Evolutionary conservation across 352 stramenopile species (phyloP).

Genomic region (Globisporangium cystogenes): DNA sequence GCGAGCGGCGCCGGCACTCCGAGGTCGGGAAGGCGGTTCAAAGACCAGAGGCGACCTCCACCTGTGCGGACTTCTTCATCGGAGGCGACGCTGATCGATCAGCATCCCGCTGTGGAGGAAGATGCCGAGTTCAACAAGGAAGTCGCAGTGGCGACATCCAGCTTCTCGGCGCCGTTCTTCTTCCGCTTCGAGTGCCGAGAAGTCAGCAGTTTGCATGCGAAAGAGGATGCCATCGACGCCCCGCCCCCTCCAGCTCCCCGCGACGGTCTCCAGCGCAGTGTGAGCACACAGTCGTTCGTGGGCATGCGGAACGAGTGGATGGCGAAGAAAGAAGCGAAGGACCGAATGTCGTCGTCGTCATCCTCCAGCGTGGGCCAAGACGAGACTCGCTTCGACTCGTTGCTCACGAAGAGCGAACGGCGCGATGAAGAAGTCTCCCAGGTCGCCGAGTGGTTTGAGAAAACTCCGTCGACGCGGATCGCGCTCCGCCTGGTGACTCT

Average conservation of each 20-base stretch:
- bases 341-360: slow-evolving; percentile 22
- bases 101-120: slow-evolving; percentile 46
- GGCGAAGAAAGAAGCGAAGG: slow-evolving; percentile 10
- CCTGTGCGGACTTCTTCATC: slow-evolving; percentile 20
- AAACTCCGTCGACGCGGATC: slow-evolving; percentile 31
- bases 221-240: slow-evolving; percentile 2
- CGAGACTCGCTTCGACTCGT: slow-evolving; percentile 31
- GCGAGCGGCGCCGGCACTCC: neutral
- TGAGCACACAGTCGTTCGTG: slow-evolving; percentile 48
- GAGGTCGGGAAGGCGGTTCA: slow-evolving; percentile 8
- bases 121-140: slow-evolving; percentile 83
- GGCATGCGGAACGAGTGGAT: slow-evolving; percentile 20
- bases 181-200: slow-evolving; percentile 80
- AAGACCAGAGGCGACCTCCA: slow-evolving; percentile 14
- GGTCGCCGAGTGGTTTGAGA: slow-evolving; percentile 57
- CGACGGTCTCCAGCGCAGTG: slow-evolving; percentile 24
- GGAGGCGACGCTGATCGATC: slow-evolving; percentile 20
- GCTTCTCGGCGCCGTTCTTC: slow-evolving; percentile 82
- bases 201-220: slow-evolving; percentile 23
- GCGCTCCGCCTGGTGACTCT: slow-evolving; percentile 72
- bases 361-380: slow-evolving; percentile 19
- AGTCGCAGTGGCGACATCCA: slow-evolving; percentile 73
- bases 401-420: slow-evolving; percentile 17
- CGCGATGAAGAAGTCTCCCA: slow-evolving; percentile 22
- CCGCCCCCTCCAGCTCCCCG: neutral